Percentiles rank a stretch among this genome's conserved stretches.
Conservation (phyloP, 331 rosid species). For the Quercus lobata region DNA sequence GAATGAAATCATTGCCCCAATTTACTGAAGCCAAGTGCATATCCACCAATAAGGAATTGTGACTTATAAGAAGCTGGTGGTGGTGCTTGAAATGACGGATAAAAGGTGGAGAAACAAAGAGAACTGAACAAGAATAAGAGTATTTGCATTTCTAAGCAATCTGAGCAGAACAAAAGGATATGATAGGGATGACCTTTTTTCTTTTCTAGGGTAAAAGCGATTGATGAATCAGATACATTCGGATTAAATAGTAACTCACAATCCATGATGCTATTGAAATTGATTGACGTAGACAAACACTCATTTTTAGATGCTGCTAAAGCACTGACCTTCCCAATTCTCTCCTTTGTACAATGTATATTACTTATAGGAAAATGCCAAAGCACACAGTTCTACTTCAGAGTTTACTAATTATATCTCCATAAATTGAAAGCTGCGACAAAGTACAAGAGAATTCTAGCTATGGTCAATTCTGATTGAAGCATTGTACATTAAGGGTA, state of each 20-base stretch:
- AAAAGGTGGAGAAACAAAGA: not conserved
- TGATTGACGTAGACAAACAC: not conserved
- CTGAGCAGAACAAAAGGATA: not conserved
- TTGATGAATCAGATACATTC: not conserved
- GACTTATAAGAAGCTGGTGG: not conserved
- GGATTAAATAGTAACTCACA: not conserved
- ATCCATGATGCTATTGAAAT: not conserved
- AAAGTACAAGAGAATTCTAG: too few relatives aligned
- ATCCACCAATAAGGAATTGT: slow-evolving; percentile 18
- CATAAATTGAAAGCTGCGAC: too few relatives aligned
- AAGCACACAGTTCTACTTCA: too few relatives aligned
- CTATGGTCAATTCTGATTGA: too few relatives aligned
- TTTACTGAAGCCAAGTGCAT: slow-evolving; percentile 19
- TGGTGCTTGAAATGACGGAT: slow-evolving; percentile 3
- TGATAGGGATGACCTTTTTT: not conserved
- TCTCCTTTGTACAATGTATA: too few relatives aligned
- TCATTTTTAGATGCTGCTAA: too few relatives aligned
- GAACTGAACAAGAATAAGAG: not conserved
- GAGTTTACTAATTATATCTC: too few relatives aligned
- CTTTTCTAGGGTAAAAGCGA: not conserved
- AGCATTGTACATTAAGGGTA: too few relatives aligned
- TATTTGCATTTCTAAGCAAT: not conserved
- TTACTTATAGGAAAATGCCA: too few relatives aligned
- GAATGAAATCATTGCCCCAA: slow-evolving; percentile 24
- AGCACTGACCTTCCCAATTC: too few relatives aligned